Evolutionary conservation across 257 asterid genomes (phyloP).

Genomic region (Solanum dulcamara): DNA sequence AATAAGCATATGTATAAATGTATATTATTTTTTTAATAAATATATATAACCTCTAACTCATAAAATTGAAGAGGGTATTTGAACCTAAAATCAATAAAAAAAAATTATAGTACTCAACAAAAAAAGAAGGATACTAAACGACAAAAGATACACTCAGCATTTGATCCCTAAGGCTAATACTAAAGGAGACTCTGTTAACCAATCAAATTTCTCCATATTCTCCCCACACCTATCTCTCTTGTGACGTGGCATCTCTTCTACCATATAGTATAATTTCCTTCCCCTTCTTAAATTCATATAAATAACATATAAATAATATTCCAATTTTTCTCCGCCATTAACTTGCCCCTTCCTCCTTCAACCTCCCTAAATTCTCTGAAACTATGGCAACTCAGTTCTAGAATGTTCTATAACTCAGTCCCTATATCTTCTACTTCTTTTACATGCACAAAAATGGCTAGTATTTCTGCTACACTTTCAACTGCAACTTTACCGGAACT

Average conservation of each 20-base stretch:
- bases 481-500: slow-evolving; percentile 21
- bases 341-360: background rate
- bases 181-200: background rate
- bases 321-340: slow-evolving; percentile 13
- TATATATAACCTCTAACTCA: no score
- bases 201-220: background rate
- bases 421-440: background rate
- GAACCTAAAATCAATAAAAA: no score
- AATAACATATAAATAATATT: background rate
- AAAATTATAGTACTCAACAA: no score
- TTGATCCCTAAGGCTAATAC: background rate
- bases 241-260: slow-evolving; percentile 20
- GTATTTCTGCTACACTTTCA: slow-evolving; percentile 21
- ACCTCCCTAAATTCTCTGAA: background rate
- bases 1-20: no score
- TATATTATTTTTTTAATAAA: no score
- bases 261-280: slow-evolving; percentile 23
- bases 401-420: background rate
- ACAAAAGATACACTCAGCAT: background rate
- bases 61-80: no score
- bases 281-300: background rate
- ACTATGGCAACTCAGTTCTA: background rate
- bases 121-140: background rate
- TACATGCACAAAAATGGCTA: slow-evolving; percentile 30
- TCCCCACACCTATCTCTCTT: slow-evolving; percentile 3